Percentiles rank a stretch among this genome's conserved stretches.
phyloP scores from a whole-genome alignment of 306 rosid species.

The Erythrophleum fordii region DNA sequence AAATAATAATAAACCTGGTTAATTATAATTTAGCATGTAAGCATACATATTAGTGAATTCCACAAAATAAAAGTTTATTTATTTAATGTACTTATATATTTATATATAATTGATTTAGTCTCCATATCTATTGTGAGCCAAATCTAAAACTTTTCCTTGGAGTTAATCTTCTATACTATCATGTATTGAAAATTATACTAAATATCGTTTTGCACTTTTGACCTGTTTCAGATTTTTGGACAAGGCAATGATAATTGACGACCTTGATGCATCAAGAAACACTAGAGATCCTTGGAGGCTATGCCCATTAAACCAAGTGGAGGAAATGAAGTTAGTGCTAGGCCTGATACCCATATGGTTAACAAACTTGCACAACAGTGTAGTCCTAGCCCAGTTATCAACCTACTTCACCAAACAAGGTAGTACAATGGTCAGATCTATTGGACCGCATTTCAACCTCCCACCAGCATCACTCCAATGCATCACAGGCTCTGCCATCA shows the following conservation, averaged over 20 bases:
- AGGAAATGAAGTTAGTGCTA: conserved; percentile 50
- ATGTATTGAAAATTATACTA: neutral
- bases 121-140: no score
- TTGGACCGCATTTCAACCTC: neutral
- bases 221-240: conserved; percentile 41
- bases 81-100: no score
- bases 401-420: conserved; percentile 4
- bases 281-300: conserved; percentile 51
- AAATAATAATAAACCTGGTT: no score
- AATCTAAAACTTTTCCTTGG: no score
- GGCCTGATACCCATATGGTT: conserved; percentile 40
- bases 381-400: neutral
- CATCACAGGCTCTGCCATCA: neutral
- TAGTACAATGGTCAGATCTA: neutral
- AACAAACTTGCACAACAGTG: neutral
- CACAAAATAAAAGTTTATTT: no score
- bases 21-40: no score
- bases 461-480: conserved; percentile 4
- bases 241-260: conserved; percentile 52
- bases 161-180: no score
- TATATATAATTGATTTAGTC: no score
- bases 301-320: conserved; percentile 53
- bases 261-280: conserved; percentile 37
- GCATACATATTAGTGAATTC: no score
- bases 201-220: neutral